Base-by-base conservation (phyloP, 2,329 filamentous ascomycete species). In the Xenosphaeropsis pyriputrescens region DNA sequence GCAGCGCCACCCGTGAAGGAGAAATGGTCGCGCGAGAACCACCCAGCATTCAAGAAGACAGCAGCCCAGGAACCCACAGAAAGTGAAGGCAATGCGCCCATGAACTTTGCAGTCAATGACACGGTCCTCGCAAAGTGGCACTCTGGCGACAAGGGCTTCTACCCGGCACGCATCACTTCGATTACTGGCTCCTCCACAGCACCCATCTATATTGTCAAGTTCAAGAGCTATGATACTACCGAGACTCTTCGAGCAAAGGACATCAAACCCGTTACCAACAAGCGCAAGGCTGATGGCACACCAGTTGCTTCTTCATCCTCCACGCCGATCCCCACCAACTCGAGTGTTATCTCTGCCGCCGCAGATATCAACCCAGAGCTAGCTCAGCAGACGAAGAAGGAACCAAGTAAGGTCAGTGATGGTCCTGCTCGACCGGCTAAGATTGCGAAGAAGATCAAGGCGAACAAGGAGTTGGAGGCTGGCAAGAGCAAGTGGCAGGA, bases 401-500 rank as follows among this genome's bases (percentile, higher is more conserved):
- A 79, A 52, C 68, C 72, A 34, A 73, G 70, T 47, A 79, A 83
- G 52, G 66, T 67, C 43, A 63, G 65, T 58, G 69, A 79, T 57
- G 69, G 68, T 6, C 63, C 72, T 9, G 57, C 64, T 22, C 64
- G 72, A 44, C 72, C 75, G 5, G 61, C 67, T 29, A 91, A 89
- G 57, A 72, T 79, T 35, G 73, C 77, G 9, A 94, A 93, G 63
- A 89, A 89, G 50, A 88, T 85, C 54, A 91, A 88, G 61, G 84
- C 86, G 36, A 91, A 79, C 43, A 91, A 88, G 57, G 85, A 93
- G 55, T 70, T 96, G 17, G 89, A 96, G 63, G 83, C 78, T 45
- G 80, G 82, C 53, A 93, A 94, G 66, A 83, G 64, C 53, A 94
- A 91, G 56, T 98, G 91, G 91, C 82, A 95, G 56, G 84, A 93